Percentiles rank a stretch among this genome's conserved stretches.
Conservation (phyloP, 2,329 filamentous ascomycete genomes). For the Trichoderma harzianum region DNA sequence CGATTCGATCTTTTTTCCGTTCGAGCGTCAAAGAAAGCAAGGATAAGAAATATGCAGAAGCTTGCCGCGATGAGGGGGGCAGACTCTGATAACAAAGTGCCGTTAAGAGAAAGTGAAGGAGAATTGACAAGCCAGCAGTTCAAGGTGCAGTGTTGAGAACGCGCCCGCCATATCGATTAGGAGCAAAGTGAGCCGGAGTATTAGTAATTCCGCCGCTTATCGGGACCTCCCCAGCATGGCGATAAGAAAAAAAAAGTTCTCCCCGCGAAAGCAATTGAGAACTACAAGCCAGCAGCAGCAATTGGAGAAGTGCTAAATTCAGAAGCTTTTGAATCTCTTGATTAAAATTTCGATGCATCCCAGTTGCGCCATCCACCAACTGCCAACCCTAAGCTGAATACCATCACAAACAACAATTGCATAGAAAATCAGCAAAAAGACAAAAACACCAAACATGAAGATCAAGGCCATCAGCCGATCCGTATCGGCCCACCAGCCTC, state of each 20-base stretch:
- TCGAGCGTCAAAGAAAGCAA: background rate
- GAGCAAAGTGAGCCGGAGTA: slow-evolving; percentile 25
- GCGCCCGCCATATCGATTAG: slow-evolving; percentile 14
- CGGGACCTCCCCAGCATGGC: slow-evolving; percentile 18
- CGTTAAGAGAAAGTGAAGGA: background rate
- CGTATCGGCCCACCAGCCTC: slow-evolving; percentile 60
- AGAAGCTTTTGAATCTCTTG: background rate
- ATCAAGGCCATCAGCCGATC: slow-evolving; percentile 67
- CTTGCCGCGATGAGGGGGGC: background rate
- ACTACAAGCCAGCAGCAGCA: background rate
- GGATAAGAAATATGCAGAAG: background rate
- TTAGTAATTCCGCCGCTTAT: slow-evolving; percentile 33
- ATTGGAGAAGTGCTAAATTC: background rate
- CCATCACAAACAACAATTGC: background rate
- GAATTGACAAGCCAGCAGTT: slow-evolving; percentile 2
- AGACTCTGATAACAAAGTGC: background rate
- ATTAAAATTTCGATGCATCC: background rate
- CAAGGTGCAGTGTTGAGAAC: slow-evolving; percentile 8
- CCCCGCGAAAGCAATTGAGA: slow-evolving; percentile 24
- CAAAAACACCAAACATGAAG: slow-evolving; percentile 41
- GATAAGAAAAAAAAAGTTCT: slow-evolving; percentile 35
- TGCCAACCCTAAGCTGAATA: background rate
- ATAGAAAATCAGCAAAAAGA: background rate
- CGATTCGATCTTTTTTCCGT: background rate
- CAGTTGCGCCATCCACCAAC: background rate